A percentile compares a stretch with the other conserved stretches of the same genome.
Conservation (phyloP, 352 stramenopile genomes). For the Globisporangium nagaii region DNA sequence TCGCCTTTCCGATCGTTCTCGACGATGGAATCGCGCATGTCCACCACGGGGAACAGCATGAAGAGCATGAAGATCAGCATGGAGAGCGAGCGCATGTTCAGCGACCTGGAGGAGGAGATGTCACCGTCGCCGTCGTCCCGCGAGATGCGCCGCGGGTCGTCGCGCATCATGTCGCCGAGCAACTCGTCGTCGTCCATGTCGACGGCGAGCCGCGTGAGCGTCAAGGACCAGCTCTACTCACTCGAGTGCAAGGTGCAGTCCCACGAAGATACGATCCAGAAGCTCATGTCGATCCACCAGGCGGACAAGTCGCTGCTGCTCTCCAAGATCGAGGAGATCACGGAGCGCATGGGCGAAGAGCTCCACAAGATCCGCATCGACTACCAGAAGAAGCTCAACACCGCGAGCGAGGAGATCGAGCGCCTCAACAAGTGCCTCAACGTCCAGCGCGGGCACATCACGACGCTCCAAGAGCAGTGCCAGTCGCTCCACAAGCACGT, state of each 20-base stretch:
- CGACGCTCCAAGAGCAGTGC: conserved; percentile 78
- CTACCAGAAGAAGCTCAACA: conserved; percentile 83
- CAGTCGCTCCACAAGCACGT: conserved; percentile 83
- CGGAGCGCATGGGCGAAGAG: conserved; percentile 70
- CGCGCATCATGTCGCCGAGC: conserved; percentile 48
- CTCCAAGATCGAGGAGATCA: conserved; percentile 80
- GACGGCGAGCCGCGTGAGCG: conserved; percentile 37
- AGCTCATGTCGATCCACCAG: conserved; percentile 80
- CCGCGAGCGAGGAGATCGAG: conserved; percentile 76
- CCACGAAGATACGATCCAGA: conserved; percentile 80
- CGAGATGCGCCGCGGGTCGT: conserved; percentile 58
- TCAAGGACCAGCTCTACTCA: conserved; percentile 77
- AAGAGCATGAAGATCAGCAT: conserved; percentile 84
- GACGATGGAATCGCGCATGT: conserved; percentile 62
- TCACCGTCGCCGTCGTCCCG: conserved; percentile 43
- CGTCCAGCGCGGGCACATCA: conserved; percentile 78
- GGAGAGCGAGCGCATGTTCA: conserved; percentile 78
- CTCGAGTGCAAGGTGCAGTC: conserved; percentile 77
- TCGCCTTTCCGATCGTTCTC: neutral
- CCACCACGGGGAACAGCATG: conserved; percentile 49
- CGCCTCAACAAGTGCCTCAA: conserved; percentile 82
- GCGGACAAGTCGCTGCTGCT: conserved; percentile 70
- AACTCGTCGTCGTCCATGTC: conserved; percentile 35
- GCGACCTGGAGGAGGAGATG: conserved; percentile 67
- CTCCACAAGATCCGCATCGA: conserved; percentile 71